Base-by-base conservation (phyloP, 1,284 basidiomycete species). In the Ceratobasidium theobromae region DNA sequence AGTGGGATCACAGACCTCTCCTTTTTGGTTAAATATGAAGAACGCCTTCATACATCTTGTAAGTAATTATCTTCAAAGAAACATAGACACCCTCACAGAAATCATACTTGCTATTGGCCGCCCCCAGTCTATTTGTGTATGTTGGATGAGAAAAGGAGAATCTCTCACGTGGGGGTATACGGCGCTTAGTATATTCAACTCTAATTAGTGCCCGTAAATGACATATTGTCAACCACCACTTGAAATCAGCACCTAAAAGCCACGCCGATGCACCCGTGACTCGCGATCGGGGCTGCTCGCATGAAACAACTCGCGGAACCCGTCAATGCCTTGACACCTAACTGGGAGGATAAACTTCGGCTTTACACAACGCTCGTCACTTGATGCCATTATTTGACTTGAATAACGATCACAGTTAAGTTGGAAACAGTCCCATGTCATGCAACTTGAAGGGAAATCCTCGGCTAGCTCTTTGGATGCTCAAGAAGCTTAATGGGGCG, bases 11-110 rank as follows among this genome's bases (percentile, higher is more conserved):
- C 83, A 67, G 71, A 94, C 93, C 85, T 98, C 95, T 75, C 95
- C 95, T 78, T 97, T 97, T 78, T 94, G 92, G 75, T 96, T 98
- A 83, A 97, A 97, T 70, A 97, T 92, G 79, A 98, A 98, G 85
- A 98, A 95, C 58, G 93, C 95, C 91, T 95, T 69, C 27, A 12
- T 3, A 5, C 27, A 45, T 38, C 4, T 45, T 53, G n/a, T 53
- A 41, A 25, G 30, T 46, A 32, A 4, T 23, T 3, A 6, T 33
- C 14, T 23, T 46, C 21, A 9, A 2, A 23, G 2, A 21, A 21
- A 18, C 48, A 43, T 5, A 28, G n/a, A 16, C 2, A 21, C 12
- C 18, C 57, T 16, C 33, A 49, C 57, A 9, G 57, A 60, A 49
- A 60, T 60, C 57, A 60, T 60, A 21, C 27, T 23, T 6, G 12